Conservation (phyloP, 1,139 yeast species). For the Meyerozyma guilliermondii region DNA sequence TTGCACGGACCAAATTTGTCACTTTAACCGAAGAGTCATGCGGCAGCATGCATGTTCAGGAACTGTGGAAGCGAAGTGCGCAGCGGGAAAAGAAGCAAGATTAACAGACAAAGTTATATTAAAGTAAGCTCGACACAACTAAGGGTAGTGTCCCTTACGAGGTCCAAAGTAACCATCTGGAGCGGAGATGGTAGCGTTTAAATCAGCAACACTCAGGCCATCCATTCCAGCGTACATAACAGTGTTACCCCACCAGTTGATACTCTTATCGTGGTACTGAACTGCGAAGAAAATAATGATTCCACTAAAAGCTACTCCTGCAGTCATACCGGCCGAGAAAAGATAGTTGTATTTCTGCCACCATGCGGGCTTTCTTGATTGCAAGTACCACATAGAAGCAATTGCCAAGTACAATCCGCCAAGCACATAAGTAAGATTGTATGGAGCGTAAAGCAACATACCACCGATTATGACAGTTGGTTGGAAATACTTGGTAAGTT, state of each 20-base stretch:
- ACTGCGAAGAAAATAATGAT: constrained; percentile 52
- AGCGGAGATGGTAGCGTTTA: constrained; percentile 15
- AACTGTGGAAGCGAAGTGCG: too few species aligned
- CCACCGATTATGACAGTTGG: constrained; percentile 48
- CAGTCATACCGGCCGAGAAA: constrained; percentile 43
- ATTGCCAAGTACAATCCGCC: constrained; percentile 46
- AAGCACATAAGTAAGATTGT: constrained; percentile 49
- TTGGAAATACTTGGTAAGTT: constrained; percentile 31
- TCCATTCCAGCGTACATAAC: constrained; percentile 41
- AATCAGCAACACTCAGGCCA: constrained; percentile 17
- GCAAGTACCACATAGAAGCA: constrained; percentile 49
- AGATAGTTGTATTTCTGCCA: constrained; percentile 65
- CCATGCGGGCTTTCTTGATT: constrained; percentile 46
- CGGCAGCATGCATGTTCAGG: too few species aligned
- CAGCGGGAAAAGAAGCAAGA: too few species aligned
- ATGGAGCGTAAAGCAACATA: constrained; percentile 47
- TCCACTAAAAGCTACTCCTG: constrained; percentile 58
- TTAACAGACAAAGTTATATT: too few species aligned
- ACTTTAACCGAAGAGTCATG: too few species aligned
- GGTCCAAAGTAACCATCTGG: constrained; percentile 46
- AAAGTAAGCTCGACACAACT: background rate
- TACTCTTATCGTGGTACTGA: constrained; percentile 33
- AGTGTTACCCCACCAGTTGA: constrained; percentile 60
- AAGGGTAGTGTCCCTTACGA: constrained; percentile 32
- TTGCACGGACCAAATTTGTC: too few species aligned